Evolutionary conservation across 331 rosid species (phyloP).

Genomic region (Quercus lobata): DNA sequence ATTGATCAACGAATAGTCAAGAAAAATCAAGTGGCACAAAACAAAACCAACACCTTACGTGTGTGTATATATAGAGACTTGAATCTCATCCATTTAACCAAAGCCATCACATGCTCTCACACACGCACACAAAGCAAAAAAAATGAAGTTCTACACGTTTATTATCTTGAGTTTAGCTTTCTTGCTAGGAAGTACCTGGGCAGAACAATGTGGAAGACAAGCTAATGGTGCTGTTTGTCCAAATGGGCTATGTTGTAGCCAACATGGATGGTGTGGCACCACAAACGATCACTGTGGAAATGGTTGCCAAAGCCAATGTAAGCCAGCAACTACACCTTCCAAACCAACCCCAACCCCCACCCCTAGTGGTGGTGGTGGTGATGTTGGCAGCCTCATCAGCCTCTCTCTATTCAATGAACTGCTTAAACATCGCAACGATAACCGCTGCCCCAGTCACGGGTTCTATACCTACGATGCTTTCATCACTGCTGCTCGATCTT

Average conservation of each 20-base stretch:
- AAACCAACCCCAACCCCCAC: constrained; percentile 16
- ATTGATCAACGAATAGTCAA: no score
- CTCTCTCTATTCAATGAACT: constrained; percentile 29
- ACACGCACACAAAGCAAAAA: not conserved
- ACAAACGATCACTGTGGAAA: constrained; percentile 15
- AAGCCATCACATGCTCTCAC: not conserved
- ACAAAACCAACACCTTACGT: not conserved
- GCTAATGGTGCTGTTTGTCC: constrained; percentile 54
- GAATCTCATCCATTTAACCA: not conserved
- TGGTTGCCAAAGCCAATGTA: constrained; percentile 53
- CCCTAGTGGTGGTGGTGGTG: not conserved
- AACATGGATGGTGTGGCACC: constrained; percentile 54
- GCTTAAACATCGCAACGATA: constrained; percentile 25
- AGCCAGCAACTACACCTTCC: not conserved
- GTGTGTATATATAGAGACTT: not conserved
- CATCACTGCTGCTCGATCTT: no score
- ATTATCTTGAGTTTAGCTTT: constrained; percentile 13
- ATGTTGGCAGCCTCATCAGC: constrained; percentile 9
- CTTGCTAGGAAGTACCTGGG: constrained; percentile 13
- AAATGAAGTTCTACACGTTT: not conserved
- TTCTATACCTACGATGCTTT: constrained; percentile 40
- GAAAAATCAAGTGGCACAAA: no score
- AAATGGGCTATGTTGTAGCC: constrained; percentile 59
- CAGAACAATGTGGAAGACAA: constrained; percentile 66
- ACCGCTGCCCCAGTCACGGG: constrained; percentile 18